Evolutionary conservation across 805 yeast species (phyloP).

Genomic region (Lachancea sp.): DNA sequence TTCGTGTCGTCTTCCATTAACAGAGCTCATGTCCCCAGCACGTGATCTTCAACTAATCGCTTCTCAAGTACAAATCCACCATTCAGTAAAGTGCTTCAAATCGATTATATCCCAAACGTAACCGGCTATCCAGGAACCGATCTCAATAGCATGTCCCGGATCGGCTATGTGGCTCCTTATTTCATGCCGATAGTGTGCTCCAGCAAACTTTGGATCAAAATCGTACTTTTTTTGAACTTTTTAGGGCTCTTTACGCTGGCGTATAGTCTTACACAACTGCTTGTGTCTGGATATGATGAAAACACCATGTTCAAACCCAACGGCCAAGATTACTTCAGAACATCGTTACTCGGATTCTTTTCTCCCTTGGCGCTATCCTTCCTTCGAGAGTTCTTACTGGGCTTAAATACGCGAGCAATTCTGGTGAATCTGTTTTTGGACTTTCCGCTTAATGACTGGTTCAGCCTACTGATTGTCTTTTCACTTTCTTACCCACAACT

Average conservation of each 20-base stretch:
- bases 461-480: slow-evolving; percentile 32
- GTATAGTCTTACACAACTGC: slow-evolving; percentile 19
- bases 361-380: slow-evolving; percentile 33
- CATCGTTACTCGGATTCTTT: slow-evolving; percentile 32
- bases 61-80: too few relatives aligned
- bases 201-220: slow-evolving; percentile 21
- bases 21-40: too few relatives aligned
- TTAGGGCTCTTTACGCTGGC: slow-evolving; percentile 14
- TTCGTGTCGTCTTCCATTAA: too few relatives aligned
- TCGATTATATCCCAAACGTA: too few relatives aligned
- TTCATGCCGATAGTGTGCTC: slow-evolving; percentile 34
- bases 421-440: slow-evolving; percentile 28
- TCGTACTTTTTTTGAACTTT: slow-evolving; percentile 11
- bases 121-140: too few relatives aligned
- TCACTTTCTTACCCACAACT: slow-evolving; percentile 38
- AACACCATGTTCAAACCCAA: slow-evolving; percentile 32
- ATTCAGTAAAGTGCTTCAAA: too few relatives aligned
- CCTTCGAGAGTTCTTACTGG: slow-evolving; percentile 26
- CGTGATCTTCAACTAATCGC: too few relatives aligned
- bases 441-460: slow-evolving; percentile 32
- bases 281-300: slow-evolving; percentile 23
- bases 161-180: slow-evolving; percentile 28
- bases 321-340: slow-evolving; percentile 36
- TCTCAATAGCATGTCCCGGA: slow-evolving; percentile 20
- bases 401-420: slow-evolving; percentile 25